Base-by-base conservation (phyloP, 2,329 filamentous ascomycete genomes). In the Penicillium polonicum region DNA sequence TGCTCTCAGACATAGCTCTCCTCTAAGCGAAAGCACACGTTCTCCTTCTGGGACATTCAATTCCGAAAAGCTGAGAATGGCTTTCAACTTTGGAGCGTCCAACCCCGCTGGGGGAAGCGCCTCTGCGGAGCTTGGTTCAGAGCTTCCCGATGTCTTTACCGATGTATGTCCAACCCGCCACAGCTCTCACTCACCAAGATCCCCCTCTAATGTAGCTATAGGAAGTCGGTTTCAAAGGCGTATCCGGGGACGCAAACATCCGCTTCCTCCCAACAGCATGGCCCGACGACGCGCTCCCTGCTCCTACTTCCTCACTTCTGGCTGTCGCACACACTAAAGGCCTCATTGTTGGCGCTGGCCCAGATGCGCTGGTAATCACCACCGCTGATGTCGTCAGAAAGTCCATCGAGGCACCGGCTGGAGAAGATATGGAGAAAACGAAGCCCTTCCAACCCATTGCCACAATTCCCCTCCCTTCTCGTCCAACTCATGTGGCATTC, bases 401-500 rank as follows among this genome's bases (percentile, higher is more conserved):
- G 62, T 86, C 89, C 2, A 93, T 96, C 70, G 81, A 80, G 13
- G 78, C 81, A 36, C 83, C 85, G 62, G 76, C 82, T 57, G 82
- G 79, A 65, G 69, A 72, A 54, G 86, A 88, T 60, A 70, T 70
- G 55, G 82, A 82, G 59, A 86, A 92, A 61, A 78, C 88, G 54
- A 86, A 88, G 61, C 71, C 81, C 13, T 95, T 95, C 68, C 79
- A 85, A 59, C 89, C 92, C 3, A 86, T 93, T 71, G 79, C 90
- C 51, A 88, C 82, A 58, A 83, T 97, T 7, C 80, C 86, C 2
- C 82, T 95, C 68, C 85, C 89, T 10, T 83, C 86, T 68, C 87
- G 89, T 65, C 84, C 96, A 53, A 95, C 91, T 12, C 94, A 99
- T 73, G 81, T 99, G 21, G 87, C 88, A 17, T 99, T 99, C 73